Conservation (phyloP, 2,329 filamentous ascomycete genomes). For the Nemania sp. region DNA sequence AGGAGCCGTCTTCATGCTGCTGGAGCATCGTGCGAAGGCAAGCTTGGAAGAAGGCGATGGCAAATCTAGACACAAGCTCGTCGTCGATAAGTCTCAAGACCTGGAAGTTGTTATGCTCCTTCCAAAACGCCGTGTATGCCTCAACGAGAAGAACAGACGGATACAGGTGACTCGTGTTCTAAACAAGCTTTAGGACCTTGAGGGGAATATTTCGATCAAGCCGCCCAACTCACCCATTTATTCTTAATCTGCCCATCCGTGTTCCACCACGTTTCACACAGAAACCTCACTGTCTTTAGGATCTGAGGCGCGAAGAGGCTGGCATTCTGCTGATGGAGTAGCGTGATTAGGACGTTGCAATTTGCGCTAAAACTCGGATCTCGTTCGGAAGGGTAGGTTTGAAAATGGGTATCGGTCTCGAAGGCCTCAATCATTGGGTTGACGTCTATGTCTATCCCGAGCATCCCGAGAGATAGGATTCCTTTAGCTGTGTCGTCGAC, state of each 20-base stretch:
- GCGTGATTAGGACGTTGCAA: neutral
- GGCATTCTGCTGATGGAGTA: neutral
- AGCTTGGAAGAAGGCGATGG: too few species aligned
- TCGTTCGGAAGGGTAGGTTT: neutral
- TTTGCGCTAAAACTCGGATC: neutral
- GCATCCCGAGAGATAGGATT: neutral
- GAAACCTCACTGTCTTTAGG: neutral
- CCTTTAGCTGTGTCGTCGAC: constrained; percentile 19
- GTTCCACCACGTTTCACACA: neutral
- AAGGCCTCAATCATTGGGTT: neutral
- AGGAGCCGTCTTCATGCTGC: too few species aligned
- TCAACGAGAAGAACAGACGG: too few species aligned
- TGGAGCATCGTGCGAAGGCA: too few species aligned
- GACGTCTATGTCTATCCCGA: neutral
- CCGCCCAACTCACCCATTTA: neutral
- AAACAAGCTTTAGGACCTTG: too few species aligned
- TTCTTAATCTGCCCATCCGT: neutral
- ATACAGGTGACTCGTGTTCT: too few species aligned
- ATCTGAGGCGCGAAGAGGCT: neutral
- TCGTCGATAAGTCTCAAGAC: too few species aligned
- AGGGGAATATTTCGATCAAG: too few species aligned
- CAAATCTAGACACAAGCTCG: too few species aligned
- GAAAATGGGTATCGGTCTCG: neutral
- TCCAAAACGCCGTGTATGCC: too few species aligned
- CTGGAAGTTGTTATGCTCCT: too few species aligned